Evolutionary conservation across 176 grass and related monocot species (phyloP).

Genomic region (Phyllostachys edulis): DNA sequence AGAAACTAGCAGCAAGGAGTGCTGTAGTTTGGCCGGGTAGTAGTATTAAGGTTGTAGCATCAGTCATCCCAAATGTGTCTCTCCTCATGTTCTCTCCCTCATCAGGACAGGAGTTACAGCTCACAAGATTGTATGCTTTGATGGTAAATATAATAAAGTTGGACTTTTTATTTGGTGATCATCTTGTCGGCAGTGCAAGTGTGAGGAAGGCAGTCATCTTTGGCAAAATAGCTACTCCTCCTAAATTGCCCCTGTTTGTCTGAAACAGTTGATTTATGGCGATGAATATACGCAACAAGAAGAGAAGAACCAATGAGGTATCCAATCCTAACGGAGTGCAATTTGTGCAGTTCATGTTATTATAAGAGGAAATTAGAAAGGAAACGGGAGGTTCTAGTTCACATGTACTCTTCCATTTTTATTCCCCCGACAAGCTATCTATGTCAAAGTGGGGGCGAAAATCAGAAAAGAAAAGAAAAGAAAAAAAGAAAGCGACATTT

Average conservation of each 20-base stretch:
- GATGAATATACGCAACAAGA: neutral
- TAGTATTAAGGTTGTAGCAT: neutral
- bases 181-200: neutral
- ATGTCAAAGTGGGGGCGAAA: neutral
- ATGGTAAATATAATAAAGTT: neutral
- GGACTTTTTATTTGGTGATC: neutral
- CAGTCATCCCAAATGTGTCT: neutral
- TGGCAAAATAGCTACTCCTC: neutral
- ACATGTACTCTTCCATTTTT: neutral
- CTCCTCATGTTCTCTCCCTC: no score
- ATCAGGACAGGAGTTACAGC: neutral
- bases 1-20: neutral
- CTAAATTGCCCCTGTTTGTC: neutral
- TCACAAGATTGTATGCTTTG: neutral
- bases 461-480: neutral
- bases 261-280: neutral
- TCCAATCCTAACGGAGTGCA: neutral
- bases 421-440: constrained; percentile 28
- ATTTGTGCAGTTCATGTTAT: neutral
- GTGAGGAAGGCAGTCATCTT: neutral
- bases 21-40: neutral
- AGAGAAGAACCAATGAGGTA: neutral
- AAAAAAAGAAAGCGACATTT: constrained; percentile 26
- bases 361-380: neutral
- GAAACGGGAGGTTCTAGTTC: neutral